Conservation (phyloP, 495 filamentous ascomycete species). For the Penicillium paradoxum region DNA sequence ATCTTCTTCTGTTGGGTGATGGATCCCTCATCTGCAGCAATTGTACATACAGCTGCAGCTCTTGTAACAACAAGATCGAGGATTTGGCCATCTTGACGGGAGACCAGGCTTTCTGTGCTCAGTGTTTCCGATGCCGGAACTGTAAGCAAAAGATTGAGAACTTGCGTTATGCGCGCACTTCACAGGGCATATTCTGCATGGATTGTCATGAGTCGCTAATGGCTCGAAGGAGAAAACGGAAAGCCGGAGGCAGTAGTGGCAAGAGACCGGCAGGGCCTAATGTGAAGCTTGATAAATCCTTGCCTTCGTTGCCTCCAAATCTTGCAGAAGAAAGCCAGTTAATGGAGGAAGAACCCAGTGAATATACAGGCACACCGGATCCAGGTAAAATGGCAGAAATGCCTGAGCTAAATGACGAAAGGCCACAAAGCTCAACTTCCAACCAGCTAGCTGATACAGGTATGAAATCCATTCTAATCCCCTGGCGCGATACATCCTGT, state of each 20-base stretch:
- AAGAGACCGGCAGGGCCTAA: constrained; percentile 49
- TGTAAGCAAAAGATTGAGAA: constrained; percentile 99
- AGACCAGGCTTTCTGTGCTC: constrained; percentile 97
- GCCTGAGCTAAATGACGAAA: constrained; percentile 13
- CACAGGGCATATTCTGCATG: constrained; percentile 99
- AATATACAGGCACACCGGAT: constrained; percentile 68
- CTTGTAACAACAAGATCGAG: constrained; percentile 96
- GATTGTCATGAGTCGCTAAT: constrained; percentile 98
- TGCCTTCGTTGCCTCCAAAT: constrained; percentile 84
- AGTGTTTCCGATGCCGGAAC: constrained; percentile 94
- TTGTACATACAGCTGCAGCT: constrained; percentile 98
- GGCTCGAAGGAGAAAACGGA: constrained; percentile 89
- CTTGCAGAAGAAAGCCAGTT: constrained; percentile 60
- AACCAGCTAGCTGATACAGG: constrained; percentile 14
- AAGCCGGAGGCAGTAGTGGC: constrained; percentile 49
- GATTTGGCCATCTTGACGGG: constrained; percentile 97
- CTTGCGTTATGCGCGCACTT: constrained; percentile 93
- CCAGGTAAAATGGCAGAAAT: constrained; percentile 12
- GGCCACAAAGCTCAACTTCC: constrained; percentile 8
- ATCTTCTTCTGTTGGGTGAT: constrained; percentile 93
- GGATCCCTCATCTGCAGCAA: constrained; percentile 98
- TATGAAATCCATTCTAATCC: constrained; percentile 8
- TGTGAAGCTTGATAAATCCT: constrained; percentile 84
- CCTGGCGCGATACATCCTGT: background rate
- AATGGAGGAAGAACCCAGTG: constrained; percentile 59